Conservation (phyloP, 2,329 filamentous ascomycete species). For the Colletotrichum neosansevieriae region DNA sequence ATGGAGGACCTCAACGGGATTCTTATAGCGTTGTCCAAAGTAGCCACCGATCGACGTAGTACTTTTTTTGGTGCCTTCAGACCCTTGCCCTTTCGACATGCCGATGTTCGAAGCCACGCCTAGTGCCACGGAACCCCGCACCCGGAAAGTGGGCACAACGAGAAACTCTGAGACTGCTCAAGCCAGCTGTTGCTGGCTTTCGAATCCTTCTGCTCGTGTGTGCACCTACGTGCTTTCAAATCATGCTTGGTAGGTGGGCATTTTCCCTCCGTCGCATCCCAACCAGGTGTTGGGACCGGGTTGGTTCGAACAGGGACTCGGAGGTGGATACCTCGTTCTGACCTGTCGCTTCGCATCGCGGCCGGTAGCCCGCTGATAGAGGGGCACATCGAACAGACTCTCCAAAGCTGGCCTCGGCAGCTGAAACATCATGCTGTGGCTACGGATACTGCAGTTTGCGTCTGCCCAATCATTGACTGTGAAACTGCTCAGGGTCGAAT, state of each 20-base stretch:
- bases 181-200: neutral
- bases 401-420: neutral
- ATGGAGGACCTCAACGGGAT: neutral
- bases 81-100: conserved; percentile 32
- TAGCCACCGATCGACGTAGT: conserved; percentile 20
- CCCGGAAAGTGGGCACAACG: conserved; percentile 30
- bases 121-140: conserved; percentile 38
- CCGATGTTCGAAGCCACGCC: conserved; percentile 25
- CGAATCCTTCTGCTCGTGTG: conserved; percentile 7
- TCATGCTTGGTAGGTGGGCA: conserved; percentile 4
- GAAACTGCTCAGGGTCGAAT: neutral
- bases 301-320: conserved; percentile 13
- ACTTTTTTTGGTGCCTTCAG: conserved; percentile 7
- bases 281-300: neutral
- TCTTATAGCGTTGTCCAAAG: conserved; percentile 16
- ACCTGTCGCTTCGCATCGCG: conserved; percentile 10
- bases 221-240: conserved; percentile 21
- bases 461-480: conserved; percentile 4
- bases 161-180: conserved; percentile 24
- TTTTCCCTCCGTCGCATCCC: conserved; percentile 3
- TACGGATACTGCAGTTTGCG: neutral
- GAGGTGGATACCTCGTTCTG: conserved; percentile 10
- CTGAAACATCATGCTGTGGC: neutral
- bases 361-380: conserved; percentile 8
- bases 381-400: conserved; percentile 2